Evolutionary conservation across 495 filamentous ascomycete genomes (phyloP).

Genomic region (Xylaria grammica): DNA sequence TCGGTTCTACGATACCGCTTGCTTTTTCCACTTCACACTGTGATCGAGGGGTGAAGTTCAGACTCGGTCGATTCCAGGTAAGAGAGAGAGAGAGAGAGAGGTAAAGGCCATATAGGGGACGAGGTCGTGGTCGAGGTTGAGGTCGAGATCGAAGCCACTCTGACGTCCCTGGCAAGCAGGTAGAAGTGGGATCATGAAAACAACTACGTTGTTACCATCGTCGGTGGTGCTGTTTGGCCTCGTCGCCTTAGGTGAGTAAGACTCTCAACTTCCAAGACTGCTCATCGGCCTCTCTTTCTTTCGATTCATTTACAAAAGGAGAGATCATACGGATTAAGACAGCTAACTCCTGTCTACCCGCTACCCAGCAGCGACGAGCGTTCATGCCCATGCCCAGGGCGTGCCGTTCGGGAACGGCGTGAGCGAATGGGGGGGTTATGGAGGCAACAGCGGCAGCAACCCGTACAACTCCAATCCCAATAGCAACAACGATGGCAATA

Average conservation of each 20-base stretch:
- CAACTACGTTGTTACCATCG: neutral
- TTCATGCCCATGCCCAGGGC: neutral
- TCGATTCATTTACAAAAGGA: no score
- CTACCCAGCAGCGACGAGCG: neutral
- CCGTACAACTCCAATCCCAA: slow-evolving; percentile 15
- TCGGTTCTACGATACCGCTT: neutral
- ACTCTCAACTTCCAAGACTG: neutral
- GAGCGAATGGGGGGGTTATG: neutral
- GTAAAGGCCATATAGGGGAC: neutral
- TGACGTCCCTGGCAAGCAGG: neutral
- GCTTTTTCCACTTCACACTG: no score
- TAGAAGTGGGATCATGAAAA: neutral
- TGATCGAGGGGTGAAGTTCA: no score
- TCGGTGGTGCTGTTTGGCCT: slow-evolving; percentile 14
- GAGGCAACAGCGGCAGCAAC: neutral
- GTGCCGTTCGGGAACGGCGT: neutral
- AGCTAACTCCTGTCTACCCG: neutral
- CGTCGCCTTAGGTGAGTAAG: slow-evolving; percentile 7
- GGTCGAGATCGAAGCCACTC: no score
- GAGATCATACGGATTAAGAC: no score
- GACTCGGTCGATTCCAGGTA: no score
- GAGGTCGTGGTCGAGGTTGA: no score
- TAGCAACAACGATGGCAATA: slow-evolving; percentile 6
- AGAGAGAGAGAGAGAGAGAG: no score
- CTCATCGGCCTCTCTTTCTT: neutral